Evolutionary conservation across 1,139 yeast species (phyloP).

Genomic region (Yamadazyma dendronema): DNA sequence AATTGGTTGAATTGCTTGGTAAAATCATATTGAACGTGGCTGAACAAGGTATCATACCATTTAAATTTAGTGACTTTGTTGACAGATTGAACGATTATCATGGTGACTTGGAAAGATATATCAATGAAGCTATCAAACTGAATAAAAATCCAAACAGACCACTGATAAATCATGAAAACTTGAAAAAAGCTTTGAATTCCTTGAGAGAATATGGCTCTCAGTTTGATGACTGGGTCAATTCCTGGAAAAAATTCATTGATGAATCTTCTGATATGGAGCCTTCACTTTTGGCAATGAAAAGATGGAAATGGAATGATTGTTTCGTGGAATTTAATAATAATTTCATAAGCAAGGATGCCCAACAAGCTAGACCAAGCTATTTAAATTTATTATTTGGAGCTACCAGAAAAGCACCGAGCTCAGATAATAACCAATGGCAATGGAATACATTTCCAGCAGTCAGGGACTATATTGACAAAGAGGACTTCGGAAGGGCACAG

Average conservation of each 20-base stretch:
- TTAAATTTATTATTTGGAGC: constrained; percentile 72
- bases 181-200: constrained; percentile 23
- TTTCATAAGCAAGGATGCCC: constrained; percentile 43
- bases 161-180: constrained; percentile 30
- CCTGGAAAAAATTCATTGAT: constrained; percentile 50
- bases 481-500: constrained; percentile 58
- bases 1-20: constrained; percentile 58
- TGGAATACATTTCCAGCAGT: constrained; percentile 77
- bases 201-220: constrained; percentile 23
- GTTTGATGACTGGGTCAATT: constrained; percentile 45
- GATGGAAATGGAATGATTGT: constrained; percentile 81
- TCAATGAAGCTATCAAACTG: constrained; percentile 11
- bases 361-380: constrained; percentile 62
- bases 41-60: constrained; percentile 79
- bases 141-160: constrained; percentile 12
- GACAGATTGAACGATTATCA: constrained; percentile 42
- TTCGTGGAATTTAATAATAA: constrained; percentile 56
- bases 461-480: constrained; percentile 57
- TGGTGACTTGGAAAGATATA: constrained; percentile 41
- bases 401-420: constrained; percentile 53
- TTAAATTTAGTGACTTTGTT: constrained; percentile 52
- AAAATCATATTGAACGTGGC: constrained; percentile 53
- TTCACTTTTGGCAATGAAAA: constrained; percentile 60
- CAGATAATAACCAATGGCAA: constrained; percentile 29
- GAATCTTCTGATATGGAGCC: constrained; percentile 57